These are phyloP conservation scores for Agastache rugosa DNA, from an alignment of 257 asterid genomes.

Conservation along the genomic window DNA sequence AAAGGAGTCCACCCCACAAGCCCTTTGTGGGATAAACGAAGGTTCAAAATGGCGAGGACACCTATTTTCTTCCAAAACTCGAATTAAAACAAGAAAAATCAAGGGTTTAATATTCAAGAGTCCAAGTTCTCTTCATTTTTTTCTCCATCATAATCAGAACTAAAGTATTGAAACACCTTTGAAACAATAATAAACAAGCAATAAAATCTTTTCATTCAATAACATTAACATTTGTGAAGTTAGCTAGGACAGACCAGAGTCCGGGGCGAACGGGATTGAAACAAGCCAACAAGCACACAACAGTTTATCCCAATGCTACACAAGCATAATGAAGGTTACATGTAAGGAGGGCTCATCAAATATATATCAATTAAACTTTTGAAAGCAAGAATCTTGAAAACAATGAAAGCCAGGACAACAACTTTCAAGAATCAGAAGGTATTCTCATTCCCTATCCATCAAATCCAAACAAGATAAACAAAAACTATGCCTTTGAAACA, in stretches of 20 bases:
- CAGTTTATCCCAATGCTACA: neutral
- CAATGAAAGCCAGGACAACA: neutral
- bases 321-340: neutral
- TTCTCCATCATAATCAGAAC: neutral
- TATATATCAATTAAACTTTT: neutral
- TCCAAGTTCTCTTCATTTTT: constrained; percentile 5
- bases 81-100: neutral
- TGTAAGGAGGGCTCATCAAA: constrained; percentile 2
- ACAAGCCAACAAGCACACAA: constrained; percentile 4
- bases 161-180: neutral
- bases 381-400: neutral
- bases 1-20: neutral
- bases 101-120: neutral
- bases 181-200: neutral
- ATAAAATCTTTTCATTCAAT: neutral
- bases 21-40: constrained; percentile 7
- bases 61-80: neutral
- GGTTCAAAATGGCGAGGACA: neutral
- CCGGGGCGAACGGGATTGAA: neutral
- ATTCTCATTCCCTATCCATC: neutral
- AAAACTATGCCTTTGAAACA: neutral
- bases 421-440: neutral
- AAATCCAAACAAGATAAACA: constrained; percentile 12
- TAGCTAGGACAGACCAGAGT: neutral
- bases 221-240: neutral